Base-by-base conservation (phyloP, 305 asterid genomes). In the Nicotiana rustica region DNA sequence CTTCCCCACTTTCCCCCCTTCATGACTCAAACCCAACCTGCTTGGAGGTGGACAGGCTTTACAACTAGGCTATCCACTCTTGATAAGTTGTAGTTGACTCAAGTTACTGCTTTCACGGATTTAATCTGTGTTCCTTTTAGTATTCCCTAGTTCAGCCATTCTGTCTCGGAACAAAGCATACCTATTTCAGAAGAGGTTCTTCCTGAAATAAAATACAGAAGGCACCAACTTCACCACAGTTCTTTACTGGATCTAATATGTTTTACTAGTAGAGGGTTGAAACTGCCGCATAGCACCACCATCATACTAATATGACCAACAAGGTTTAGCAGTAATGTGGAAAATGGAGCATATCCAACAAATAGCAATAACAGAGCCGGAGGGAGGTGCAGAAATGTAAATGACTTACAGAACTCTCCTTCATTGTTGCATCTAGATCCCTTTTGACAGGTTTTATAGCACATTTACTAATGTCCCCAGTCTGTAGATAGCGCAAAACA, bases 401-500 rank as follows among this genome's bases (percentile, higher is more conserved):
- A 44, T 69, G 52, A 83, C 93, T 90, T 87, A 88, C 91, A 44
- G 78, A 19, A 73, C 65, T 52, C 33, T 71, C 88, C 82, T 83
- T 73, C 75, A 67, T 81, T 21, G 38, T 61, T 59, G 66, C 56
- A 64, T 65, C 81, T 71, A 44, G 77, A 61, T 75, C 82, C 82
- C 85, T 79, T 84, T 83, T 87, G 82, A 17, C 81, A 65, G 92
- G 93, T 81, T 19, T 89, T 33, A 84, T 82, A 31, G 65, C 84
- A 64, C 93, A 90, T 57, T 35, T 55, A 67, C 29, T 36, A 60
- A 87, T 86, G 61, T 89, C 85, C 8, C 89, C 89, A 52, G 88
- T 86, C 35, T 85, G 88, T 36, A 87, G 82, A 83, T 83, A 89
- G 70, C 92, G 91, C 47, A 82, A 60, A 81, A 78, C 91, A 83